Conservation (phyloP, 164 flowering plant genomes). For the Brasenia schreberi region DNA sequence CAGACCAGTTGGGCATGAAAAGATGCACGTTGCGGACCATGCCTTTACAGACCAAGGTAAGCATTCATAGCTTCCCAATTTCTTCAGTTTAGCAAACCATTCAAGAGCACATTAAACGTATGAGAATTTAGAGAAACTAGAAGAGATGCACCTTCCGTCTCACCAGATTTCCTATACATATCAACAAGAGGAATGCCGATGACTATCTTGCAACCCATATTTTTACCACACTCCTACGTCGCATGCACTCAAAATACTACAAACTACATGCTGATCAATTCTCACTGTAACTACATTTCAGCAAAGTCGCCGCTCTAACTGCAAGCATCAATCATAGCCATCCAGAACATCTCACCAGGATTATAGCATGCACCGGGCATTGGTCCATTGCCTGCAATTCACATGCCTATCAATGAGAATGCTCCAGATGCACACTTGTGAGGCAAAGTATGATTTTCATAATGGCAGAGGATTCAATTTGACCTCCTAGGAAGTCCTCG, state of each 20-base stretch:
- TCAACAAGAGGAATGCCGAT: constrained; percentile 41
- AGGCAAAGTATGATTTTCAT: constrained; percentile 24
- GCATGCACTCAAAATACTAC: constrained; percentile 29
- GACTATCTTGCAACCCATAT: constrained; percentile 18
- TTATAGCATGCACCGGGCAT: constrained; percentile 33
- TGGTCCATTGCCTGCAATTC: constrained; percentile 24
- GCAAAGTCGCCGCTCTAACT: constrained; percentile 29
- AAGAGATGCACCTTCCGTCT: constrained; percentile 31
- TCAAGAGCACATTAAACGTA: constrained; percentile 32
- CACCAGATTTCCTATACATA: constrained; percentile 36
- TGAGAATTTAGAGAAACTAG: constrained; percentile 17
- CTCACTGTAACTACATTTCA: constrained; percentile 14
- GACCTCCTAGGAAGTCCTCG: too few species aligned
- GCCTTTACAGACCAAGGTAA: constrained; percentile 22
- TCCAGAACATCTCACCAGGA: constrained; percentile 37
- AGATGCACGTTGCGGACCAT: constrained; percentile 29
- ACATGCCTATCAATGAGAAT: constrained; percentile 38
- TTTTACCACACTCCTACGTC: constrained; percentile 31
- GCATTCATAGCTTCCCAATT: constrained; percentile 22
- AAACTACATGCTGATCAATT: constrained; percentile 27
- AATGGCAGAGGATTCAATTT: constrained; percentile 12
- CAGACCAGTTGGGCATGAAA: constrained; percentile 42
- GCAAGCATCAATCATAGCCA: constrained; percentile 44
- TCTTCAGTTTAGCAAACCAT: constrained; percentile 25
- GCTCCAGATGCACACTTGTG: constrained; percentile 37